Conservation (phyloP, 208 protist species). For the Crithidia brevicula region DNA sequence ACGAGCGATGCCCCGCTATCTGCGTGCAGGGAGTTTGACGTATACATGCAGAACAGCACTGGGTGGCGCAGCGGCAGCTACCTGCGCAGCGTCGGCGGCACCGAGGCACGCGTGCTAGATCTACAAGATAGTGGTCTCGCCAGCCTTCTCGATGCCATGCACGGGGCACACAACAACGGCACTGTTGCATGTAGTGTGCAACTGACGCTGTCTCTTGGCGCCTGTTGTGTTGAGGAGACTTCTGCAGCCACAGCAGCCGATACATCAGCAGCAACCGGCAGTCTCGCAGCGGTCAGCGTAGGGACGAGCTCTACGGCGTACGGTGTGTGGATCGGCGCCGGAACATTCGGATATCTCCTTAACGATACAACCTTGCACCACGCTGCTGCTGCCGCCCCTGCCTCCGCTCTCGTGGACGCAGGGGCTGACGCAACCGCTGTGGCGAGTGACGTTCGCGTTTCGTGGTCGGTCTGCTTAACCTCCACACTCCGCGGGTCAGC, state of each 20-base stretch:
- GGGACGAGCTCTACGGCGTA: background rate
- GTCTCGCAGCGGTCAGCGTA: no score
- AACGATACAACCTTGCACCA: slow-evolving; percentile 18
- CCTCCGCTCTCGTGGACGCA: background rate
- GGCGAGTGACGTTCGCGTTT: background rate
- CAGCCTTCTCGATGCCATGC: background rate
- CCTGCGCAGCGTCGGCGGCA: slow-evolving; percentile 7
- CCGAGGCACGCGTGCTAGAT: background rate
- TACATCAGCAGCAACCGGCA: no score
- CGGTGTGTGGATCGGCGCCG: slow-evolving; percentile 15
- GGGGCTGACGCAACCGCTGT: background rate
- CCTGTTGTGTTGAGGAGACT: slow-evolving; percentile 1
- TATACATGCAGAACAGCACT: slow-evolving; percentile 20
- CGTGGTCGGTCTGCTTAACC: background rate
- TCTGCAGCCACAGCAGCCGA: no score
- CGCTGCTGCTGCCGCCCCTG: background rate
- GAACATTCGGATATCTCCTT: slow-evolving; percentile 12
- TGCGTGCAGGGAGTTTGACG: slow-evolving; percentile 20
- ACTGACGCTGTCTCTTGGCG: background rate
- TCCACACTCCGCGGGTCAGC: no score
- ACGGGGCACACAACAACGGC: background rate
- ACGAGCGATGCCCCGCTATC: background rate
- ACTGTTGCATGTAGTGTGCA: no score
- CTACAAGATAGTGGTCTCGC: background rate
- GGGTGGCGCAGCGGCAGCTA: slow-evolving; percentile 1